Conservation (phyloP, 768 basidiomycete species). For the Collybiopsis luxurians region DNA sequence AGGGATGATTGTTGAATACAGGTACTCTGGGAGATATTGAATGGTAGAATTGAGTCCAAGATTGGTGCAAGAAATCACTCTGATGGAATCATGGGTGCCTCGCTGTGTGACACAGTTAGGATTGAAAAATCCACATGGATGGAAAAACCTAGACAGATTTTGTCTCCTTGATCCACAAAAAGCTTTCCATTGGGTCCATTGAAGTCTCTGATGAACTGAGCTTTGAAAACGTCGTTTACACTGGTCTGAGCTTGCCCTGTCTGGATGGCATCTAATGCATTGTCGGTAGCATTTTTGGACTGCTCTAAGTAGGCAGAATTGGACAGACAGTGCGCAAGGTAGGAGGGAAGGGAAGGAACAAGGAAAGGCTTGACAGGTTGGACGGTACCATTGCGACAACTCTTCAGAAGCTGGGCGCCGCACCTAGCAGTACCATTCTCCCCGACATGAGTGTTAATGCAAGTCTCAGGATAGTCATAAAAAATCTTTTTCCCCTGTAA, state of each 20-base stretch:
- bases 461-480: slow-evolving; percentile 9
- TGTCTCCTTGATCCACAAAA: slow-evolving; percentile 16
- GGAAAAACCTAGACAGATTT: slow-evolving; percentile 20
- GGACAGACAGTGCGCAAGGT: slow-evolving; percentile 16
- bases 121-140: slow-evolving; percentile 34
- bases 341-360: slow-evolving; percentile 17
- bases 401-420: background rate
- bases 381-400: background rate
- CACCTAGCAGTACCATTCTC: background rate
- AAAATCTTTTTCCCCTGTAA: background rate
- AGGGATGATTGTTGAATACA: slow-evolving; percentile 35
- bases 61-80: slow-evolving; percentile 25
- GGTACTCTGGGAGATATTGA: slow-evolving; percentile 25
- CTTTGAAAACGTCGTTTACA: slow-evolving; percentile 20
- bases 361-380: slow-evolving; percentile 17
- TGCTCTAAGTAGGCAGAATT: slow-evolving; percentile 11
- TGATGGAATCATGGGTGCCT: slow-evolving; percentile 24
- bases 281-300: slow-evolving; percentile 17
- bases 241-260: background rate
- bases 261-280: slow-evolving; percentile 7
- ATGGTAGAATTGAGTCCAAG: background rate
- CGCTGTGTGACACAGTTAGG: slow-evolving; percentile 20
- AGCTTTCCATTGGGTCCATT: slow-evolving; percentile 20
- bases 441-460: slow-evolving; percentile 1
- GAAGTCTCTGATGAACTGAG: slow-evolving; percentile 25